A percentile compares a stretch with the other conserved stretches of the same genome.
phyloP scores from a whole-genome alignment of 1,139 yeast species.

The Martiniozyma asiatica region DNA sequence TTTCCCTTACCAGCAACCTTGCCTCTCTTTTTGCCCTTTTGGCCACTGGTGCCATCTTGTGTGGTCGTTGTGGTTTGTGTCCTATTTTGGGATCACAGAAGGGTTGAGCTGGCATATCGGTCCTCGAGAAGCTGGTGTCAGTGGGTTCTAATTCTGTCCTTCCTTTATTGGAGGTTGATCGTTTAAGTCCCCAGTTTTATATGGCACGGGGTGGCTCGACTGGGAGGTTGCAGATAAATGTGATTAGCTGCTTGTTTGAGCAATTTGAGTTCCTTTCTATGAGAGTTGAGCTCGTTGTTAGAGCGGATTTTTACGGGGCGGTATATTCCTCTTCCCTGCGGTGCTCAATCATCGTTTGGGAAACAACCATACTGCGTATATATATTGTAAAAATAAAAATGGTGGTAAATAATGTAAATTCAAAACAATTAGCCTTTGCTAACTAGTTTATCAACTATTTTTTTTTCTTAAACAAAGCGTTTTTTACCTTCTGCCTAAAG shows the following conservation, averaged over 20 bases:
- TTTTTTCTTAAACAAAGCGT: too few species aligned
- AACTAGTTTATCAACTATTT: too few species aligned
- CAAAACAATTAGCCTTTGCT: too few species aligned
- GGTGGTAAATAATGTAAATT: too few species aligned
- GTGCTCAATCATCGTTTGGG: conserved; percentile 80
- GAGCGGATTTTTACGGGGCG: conserved; percentile 34
- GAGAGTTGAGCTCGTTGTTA: conserved; percentile 21
- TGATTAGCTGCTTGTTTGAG: too few species aligned
- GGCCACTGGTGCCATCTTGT: conserved; percentile 12
- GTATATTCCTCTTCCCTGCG: conserved; percentile 93
- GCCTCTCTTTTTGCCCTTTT: too few species aligned
- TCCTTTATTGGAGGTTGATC: conserved; percentile 18
- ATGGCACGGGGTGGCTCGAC: conserved; percentile 73
- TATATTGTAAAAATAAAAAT: too few species aligned
- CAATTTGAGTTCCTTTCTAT: conserved; percentile 8
- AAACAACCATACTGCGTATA: conserved; percentile 85
- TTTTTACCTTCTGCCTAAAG: too few species aligned
- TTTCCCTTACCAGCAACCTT: too few species aligned
- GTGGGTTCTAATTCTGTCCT: conserved; percentile 12
- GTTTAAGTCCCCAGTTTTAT: conserved; percentile 8
- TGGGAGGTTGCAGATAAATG: conserved; percentile 64
- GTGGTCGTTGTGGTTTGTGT: conserved; percentile 15
- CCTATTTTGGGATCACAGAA: conserved; percentile 15
- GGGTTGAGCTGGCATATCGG: conserved; percentile 21
- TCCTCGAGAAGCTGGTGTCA: conserved; percentile 27